These are phyloP conservation scores for Ophiostoma sp. DNA, from an alignment of 2,329 filamentous ascomycete genomes.

Conservation along the genomic window DNA sequence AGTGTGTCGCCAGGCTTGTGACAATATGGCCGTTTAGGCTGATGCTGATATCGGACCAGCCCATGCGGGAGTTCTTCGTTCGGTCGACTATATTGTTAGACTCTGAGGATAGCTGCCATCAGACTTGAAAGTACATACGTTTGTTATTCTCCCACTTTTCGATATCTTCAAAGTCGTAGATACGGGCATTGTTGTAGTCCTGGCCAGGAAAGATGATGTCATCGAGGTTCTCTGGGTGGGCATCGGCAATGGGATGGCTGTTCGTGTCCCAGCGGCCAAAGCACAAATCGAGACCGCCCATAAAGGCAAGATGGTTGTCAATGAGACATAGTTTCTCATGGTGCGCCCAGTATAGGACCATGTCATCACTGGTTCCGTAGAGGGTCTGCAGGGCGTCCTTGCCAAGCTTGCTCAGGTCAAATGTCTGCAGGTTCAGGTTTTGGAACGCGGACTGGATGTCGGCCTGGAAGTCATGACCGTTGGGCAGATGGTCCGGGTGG, in stretches of 20 bases:
- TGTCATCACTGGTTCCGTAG: conserved; percentile 74
- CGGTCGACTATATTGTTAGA: conserved; percentile 55
- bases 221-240: conserved; percentile 71
- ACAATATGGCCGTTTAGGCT: conserved; percentile 70
- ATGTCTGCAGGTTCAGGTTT: conserved; percentile 42
- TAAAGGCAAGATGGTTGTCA: conserved; percentile 75
- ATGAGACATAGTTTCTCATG: conserved; percentile 86
- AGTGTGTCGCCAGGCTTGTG: conserved; percentile 69
- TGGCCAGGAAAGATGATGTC: conserved; percentile 79
- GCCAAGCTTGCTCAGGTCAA: conserved; percentile 60
- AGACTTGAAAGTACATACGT: conserved; percentile 36
- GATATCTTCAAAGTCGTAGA: conserved; percentile 76
- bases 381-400: conserved; percentile 68
- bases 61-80: conserved; percentile 75
- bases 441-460: conserved; percentile 60
- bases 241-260: conserved; percentile 76
- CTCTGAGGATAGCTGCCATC: background rate
- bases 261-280: conserved; percentile 88
- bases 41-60: conserved; percentile 83
- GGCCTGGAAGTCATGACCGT: conserved; percentile 60
- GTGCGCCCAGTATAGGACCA: conserved; percentile 86
- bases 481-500: conserved; percentile 81
- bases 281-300: conserved; percentile 84
- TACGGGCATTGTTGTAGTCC: conserved; percentile 84
- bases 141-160: conserved; percentile 79